Evolutionary conservation across 2,329 filamentous ascomycete genomes (phyloP).

Genomic region (Rhynchosporium graminicola): DNA sequence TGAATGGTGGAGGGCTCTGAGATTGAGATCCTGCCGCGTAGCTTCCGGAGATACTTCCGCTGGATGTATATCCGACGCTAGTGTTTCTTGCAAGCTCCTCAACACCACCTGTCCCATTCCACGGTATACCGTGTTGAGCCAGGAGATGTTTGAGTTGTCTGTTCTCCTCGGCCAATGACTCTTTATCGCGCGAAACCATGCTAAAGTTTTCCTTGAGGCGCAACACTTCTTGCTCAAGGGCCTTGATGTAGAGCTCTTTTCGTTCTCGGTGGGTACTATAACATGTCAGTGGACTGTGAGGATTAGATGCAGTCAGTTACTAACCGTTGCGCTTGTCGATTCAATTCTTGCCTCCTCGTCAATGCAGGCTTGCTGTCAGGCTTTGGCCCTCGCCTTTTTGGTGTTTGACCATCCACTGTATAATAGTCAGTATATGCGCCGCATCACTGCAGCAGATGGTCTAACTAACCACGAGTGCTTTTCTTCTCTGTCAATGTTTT

Average conservation of each 20-base stretch:
- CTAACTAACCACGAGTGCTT: constrained; percentile 66
- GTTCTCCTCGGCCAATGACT: constrained; percentile 77
- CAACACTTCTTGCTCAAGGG: constrained; percentile 87
- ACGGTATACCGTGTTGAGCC: constrained; percentile 53
- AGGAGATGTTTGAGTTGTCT: constrained; percentile 64
- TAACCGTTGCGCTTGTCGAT: constrained; percentile 93
- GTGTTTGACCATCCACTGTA: constrained; percentile 71
- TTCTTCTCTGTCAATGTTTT: constrained; percentile 73
- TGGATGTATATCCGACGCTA: constrained; percentile 51
- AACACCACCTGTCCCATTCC: constrained; percentile 38
- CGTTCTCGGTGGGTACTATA: constrained; percentile 90
- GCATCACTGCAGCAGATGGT: neutral
- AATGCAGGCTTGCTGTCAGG: constrained; percentile 94
- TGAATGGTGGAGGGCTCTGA: constrained; percentile 37
- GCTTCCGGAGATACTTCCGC: constrained; percentile 63
- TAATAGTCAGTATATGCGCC: constrained; percentile 19
- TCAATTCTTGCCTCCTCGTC: constrained; percentile 89
- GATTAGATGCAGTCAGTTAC: constrained; percentile 18
- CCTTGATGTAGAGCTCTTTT: constrained; percentile 94
- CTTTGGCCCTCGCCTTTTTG: constrained; percentile 91
- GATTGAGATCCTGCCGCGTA: constrained; percentile 51
- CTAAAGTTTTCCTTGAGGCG: constrained; percentile 85
- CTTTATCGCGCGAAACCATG: constrained; percentile 72
- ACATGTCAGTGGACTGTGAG: constrained; percentile 20
- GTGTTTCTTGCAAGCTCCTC: constrained; percentile 45